These are phyloP conservation scores for Coemansia asiatica DNA, from an alignment of 192 early-diverging fungal species.

Conservation along the genomic window DNA sequence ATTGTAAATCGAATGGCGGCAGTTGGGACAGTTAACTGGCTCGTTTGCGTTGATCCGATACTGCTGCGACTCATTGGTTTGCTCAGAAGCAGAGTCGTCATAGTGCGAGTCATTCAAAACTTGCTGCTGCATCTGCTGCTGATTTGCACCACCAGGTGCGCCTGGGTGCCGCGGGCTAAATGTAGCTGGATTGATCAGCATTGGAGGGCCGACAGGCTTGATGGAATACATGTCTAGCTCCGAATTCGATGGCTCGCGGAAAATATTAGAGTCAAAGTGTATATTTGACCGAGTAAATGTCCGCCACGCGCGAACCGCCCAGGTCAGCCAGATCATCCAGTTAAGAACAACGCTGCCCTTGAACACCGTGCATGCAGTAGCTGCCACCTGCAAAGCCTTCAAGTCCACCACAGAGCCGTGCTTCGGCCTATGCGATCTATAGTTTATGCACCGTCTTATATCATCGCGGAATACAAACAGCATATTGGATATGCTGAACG, in stretches of 20 bases:
- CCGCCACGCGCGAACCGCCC: constrained; percentile 40
- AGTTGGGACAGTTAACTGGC: neutral
- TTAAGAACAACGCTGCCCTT: constrained; percentile 37
- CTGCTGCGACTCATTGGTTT: too few species aligned
- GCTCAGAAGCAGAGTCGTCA: neutral
- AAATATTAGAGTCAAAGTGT: constrained; percentile 49
- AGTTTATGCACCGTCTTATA: constrained; percentile 24
- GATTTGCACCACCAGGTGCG: neutral
- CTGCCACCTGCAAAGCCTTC: constrained; percentile 1
- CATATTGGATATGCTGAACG: constrained; percentile 36
- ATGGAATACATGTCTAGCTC: constrained; percentile 19
- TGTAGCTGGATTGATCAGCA: constrained; percentile 24
- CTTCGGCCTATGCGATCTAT: neutral
- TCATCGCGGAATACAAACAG: constrained; percentile 47
- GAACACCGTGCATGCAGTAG: constrained; percentile 34
- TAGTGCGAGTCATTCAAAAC: neutral
- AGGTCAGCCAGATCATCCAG: constrained; percentile 41
- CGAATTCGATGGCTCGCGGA: constrained; percentile 27
- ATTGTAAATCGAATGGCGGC: neutral
- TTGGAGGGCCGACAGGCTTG: neutral
- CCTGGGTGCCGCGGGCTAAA: constrained; percentile 30
- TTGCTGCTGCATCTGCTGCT: neutral
- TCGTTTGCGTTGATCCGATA: neutral
- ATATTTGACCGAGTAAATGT: constrained; percentile 29
- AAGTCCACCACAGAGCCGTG: neutral